Evolutionary conservation across 306 rosid species (phyloP), one percentile per base, ranked within the genome.

Genomic region (Malus fusca): DNA sequence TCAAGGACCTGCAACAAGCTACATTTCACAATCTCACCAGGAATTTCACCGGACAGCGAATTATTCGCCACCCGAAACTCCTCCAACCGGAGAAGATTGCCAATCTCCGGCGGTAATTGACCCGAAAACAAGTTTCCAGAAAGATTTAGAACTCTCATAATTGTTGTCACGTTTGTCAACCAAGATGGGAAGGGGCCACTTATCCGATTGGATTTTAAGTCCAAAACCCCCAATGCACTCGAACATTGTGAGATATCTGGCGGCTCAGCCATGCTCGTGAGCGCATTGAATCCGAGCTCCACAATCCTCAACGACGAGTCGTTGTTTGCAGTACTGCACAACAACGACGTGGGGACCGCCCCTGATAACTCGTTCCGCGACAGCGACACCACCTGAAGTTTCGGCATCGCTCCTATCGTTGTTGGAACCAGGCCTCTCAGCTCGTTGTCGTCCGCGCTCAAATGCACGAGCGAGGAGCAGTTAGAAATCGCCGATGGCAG

Each of bases 401-500:
- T 87, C 21, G 88, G 85, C 76, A 92, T 79, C 12, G 80, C 75
- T 30, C 91, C 97, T 0, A 92, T 10, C 1, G 94, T 84, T 33
- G 86, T 78, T 75, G 97, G 96, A 40, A 92, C 68, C 73, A 90
- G 52, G 53, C 97, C 97, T 11, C 84, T 74, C 18, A 92, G 88
- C 31, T 51, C 69, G 75, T 92, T 92, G 26, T 79, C 87, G 66
- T 77, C 92, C 14, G 86, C 94, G 77, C 89, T 88, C 0, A 92
- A 65, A 64, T 87, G 88, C 3, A 87, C 78, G 66, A 92, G 84
- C 35, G 85, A 80, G 72, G 95, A 72, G 63, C 94, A 92, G 82
- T 92, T 92, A 1, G 87, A 79, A 2, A 92, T 46, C 1, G 94
- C 94, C 12, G 96, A 88, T 43, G 98, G 98, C 8, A 92, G 77